Conservation (phyloP, 2,329 filamentous ascomycete species). For the Neurospora sp. region DNA sequence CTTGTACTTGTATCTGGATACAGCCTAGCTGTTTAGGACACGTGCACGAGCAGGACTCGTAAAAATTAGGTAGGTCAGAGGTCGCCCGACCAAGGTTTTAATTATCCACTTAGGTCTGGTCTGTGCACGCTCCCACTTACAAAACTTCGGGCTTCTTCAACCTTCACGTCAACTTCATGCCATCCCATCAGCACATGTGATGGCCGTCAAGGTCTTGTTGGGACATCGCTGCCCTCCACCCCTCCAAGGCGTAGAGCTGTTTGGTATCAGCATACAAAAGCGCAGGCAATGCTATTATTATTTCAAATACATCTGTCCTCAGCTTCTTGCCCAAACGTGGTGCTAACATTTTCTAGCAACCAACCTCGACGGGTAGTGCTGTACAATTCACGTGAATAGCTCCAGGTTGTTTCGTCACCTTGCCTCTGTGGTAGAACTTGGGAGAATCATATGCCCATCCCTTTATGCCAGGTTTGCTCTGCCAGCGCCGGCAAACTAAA, state of each 20-base stretch:
- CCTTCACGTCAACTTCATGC: not conserved
- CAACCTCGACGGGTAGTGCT: not conserved
- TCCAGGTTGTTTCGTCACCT: not conserved
- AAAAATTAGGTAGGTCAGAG: not conserved
- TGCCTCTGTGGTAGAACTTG: not conserved
- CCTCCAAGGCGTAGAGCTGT: too few relatives aligned
- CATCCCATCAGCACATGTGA: not conserved
- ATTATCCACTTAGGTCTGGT: not conserved
- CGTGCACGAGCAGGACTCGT: not conserved
- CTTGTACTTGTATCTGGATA: not conserved
- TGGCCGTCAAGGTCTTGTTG: too few relatives aligned
- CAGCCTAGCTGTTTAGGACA: not conserved
- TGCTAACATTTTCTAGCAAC: not conserved
- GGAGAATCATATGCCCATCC: not conserved
- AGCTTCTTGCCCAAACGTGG: not conserved
- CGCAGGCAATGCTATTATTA: not conserved
- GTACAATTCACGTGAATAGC: not conserved
- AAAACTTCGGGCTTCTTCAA: not conserved
- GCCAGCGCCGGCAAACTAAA: not conserved
- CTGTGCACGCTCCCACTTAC: not conserved
- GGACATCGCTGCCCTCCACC: too few relatives aligned
- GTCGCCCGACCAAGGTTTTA: not conserved
- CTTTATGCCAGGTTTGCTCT: not conserved
- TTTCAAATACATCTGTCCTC: not conserved
- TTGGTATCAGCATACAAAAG: not conserved